Evolutionary conservation across 805 yeast genomes (phyloP).

Genomic region (Candida chilensis): DNA sequence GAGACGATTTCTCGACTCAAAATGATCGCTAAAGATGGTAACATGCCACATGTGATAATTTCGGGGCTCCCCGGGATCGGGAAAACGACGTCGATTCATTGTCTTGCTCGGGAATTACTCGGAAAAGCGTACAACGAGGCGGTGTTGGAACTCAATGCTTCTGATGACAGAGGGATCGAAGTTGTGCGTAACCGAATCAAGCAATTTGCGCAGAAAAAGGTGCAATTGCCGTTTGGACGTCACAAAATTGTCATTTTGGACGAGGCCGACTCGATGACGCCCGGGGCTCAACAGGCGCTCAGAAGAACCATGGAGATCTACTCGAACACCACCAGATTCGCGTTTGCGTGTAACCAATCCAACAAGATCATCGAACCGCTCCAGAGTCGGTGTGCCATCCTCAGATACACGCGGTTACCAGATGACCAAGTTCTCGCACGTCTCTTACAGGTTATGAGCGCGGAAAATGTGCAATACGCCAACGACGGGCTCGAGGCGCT

Average conservation of each 20-base stretch:
- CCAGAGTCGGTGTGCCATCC: slow-evolving; percentile 92
- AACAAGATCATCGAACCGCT: slow-evolving; percentile 93
- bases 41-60: slow-evolving; percentile 93
- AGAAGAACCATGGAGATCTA: slow-evolving; percentile 93
- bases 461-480: slow-evolving; percentile 67
- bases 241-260: slow-evolving; percentile 91
- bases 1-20: slow-evolving; percentile 82
- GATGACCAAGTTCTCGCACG: slow-evolving; percentile 82
- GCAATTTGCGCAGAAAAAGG: slow-evolving; percentile 92
- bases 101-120: slow-evolving; percentile 77
- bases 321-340: slow-evolving; percentile 93
- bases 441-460: slow-evolving; percentile 57
- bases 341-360: slow-evolving; percentile 96
- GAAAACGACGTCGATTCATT: slow-evolving; percentile 87
- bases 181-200: slow-evolving; percentile 91
- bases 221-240: slow-evolving; percentile 76
- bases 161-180: slow-evolving; percentile 96
- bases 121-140: slow-evolving; percentile 73
- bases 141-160: slow-evolving; percentile 87
- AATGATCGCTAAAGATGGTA: slow-evolving; percentile 85
- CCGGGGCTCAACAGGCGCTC: slow-evolving; percentile 93
- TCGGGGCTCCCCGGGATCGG: slow-evolving; percentile 98
- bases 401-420: slow-evolving; percentile 70
- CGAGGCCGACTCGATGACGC: slow-evolving; percentile 96
- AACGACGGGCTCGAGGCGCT: slow-evolving; percentile 91